phyloP scores from a whole-genome alignment of 2,329 filamentous ascomycete species.

The Calonectria naviculata region DNA sequence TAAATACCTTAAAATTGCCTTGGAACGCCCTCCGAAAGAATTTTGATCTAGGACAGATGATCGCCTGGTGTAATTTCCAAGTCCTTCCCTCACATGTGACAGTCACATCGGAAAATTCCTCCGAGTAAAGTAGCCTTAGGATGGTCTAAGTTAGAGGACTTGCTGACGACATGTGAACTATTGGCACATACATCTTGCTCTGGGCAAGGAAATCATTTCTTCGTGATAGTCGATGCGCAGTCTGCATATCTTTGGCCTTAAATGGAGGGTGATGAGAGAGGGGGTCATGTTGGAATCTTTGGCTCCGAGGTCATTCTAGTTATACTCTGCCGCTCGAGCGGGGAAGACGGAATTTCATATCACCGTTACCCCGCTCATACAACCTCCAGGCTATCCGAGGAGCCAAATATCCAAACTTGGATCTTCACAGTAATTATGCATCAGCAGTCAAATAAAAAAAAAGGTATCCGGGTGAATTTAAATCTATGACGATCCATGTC shows the following conservation, averaged over 20 bases:
- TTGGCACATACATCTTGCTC: background rate
- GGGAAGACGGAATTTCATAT: background rate
- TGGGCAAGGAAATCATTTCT: background rate
- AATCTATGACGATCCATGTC: no score
- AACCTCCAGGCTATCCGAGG: no score
- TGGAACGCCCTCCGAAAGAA: background rate
- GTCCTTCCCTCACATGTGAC: background rate
- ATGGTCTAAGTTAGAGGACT: background rate
- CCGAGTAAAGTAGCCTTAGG: background rate
- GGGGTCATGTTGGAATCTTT: background rate
- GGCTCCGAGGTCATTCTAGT: no score
- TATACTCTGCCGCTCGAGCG: background rate
- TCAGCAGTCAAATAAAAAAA: no score
- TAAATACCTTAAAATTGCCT: background rate
- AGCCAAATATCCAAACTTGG: no score
- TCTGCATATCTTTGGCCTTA: background rate
- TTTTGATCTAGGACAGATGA: background rate
- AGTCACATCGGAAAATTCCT: background rate
- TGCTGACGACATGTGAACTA: background rate
- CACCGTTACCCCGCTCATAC: background rate
- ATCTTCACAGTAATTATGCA: no score
- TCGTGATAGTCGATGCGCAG: background rate
- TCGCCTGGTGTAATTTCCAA: background rate
- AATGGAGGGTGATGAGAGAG: background rate
- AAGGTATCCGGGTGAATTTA: no score